Evolutionary conservation across 2,329 filamentous ascomycete genomes (phyloP), one percentile per base, ranked within the genome.

Genomic region (Pseudocercospora pini-densiflorae): DNA sequence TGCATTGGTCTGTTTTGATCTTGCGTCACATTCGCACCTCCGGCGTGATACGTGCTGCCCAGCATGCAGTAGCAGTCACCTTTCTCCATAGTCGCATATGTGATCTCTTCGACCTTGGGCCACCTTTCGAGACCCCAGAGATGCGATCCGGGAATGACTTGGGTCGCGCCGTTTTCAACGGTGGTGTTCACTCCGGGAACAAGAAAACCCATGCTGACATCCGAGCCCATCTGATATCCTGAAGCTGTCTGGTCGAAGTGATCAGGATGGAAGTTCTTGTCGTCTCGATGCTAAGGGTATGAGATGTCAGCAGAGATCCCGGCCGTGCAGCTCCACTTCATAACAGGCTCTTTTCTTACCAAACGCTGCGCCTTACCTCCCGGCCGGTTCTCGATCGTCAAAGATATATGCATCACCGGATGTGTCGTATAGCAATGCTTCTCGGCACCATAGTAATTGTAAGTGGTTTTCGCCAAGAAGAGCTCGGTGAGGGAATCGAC

Each of bases 181-280:
- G 57, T 59, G 12, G 57, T 59, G 1, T 59, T n/a, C n/a, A 59
- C 57, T 14, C 57, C 57, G 5, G 57, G 57, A 5, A 59, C 40
- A 1, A 59, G 29, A n/a, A 59, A 59, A 3, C 57, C 57, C 57
- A 59, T 59, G 12, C 33, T 45, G 21, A 43, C 31, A 24, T 59
- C 57, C 14, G 19, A 24, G 1, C 57, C 57, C 4, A 59, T 31
- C 12, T 36, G 31, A 21, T 59, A 59, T 12, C 57, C 57, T 12
- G 57, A 43, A 16, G n/a, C 57, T 16, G 33, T 47, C 33, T 59
- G 57, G 29, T 59, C 40, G 21, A 59, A 27, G 14, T 59, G 57
- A 47, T 59, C 57, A 7, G 33, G 9, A 59, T 59, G 57, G 12
- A 59, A 59, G 23, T 59, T 59, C 57, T 59, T 59, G 23, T 59